Conservation (phyloP, 148 eudicot species). For the Polygonum maritimum region DNA sequence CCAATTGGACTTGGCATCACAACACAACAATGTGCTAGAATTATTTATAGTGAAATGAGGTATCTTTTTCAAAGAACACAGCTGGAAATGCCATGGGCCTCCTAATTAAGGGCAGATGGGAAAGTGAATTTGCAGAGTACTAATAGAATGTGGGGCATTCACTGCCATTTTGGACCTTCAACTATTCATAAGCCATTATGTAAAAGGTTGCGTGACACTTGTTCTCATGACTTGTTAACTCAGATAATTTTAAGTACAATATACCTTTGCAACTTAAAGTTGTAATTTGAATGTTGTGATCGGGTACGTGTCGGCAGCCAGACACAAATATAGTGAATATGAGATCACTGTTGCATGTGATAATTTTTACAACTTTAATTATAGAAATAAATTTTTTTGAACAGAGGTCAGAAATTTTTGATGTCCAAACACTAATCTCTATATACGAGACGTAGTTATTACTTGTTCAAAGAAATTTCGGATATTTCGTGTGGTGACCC, state of each 20-base stretch:
- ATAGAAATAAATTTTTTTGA: too few species aligned
- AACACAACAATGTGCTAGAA: not conserved
- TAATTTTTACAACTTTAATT: not conserved
- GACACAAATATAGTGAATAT: not conserved
- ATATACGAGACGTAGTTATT: too few species aligned
- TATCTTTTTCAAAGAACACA: slow-evolving; percentile 4
- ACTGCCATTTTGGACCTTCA: not conserved
- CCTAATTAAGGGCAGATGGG: not conserved
- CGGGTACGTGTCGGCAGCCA: not conserved
- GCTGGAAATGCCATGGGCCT: not conserved
- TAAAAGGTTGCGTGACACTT: not conserved
- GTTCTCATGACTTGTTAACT: not conserved
- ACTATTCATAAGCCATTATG: not conserved
- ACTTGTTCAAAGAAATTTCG: too few species aligned
- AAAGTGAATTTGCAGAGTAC: not conserved
- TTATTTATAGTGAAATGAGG: not conserved
- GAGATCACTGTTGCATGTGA: not conserved
- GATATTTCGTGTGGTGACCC: too few species aligned
- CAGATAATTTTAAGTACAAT: not conserved
- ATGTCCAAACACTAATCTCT: too few species aligned
- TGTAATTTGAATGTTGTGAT: not conserved
- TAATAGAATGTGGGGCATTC: not conserved
- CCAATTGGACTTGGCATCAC: not conserved
- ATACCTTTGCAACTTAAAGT: not conserved
- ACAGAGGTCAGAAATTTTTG: too few species aligned